Evolutionary conservation across 1,284 basidiomycete genomes (phyloP).

Genomic region (Meripilus lineatus): DNA sequence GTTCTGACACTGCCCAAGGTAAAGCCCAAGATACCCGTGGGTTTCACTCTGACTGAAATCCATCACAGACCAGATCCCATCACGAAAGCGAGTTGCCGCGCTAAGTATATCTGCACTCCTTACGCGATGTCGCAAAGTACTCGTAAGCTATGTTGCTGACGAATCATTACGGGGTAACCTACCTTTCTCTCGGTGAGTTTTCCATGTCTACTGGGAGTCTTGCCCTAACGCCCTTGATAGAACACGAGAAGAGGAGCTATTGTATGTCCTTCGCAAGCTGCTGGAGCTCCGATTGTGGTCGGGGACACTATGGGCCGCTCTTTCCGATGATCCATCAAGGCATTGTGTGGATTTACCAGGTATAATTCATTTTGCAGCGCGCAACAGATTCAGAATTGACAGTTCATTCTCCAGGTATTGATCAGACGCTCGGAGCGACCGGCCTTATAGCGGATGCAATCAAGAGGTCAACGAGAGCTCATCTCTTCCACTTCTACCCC

Average conservation of each 20-base stretch:
- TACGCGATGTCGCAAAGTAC: slow-evolving; percentile 62
- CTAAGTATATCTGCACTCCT: slow-evolving; percentile 69
- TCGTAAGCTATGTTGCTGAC: slow-evolving; percentile 79
- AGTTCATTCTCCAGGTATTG: slow-evolving; percentile 32
- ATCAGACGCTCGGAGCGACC: slow-evolving; percentile 40
- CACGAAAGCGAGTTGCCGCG: slow-evolving; percentile 63
- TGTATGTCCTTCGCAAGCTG: slow-evolving; percentile 81
- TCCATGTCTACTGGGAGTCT: background rate
- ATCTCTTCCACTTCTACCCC: slow-evolving; percentile 82
- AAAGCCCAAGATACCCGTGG: slow-evolving; percentile 11
- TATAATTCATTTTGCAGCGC: slow-evolving; percentile 24
- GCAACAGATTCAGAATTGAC: slow-evolving; percentile 6
- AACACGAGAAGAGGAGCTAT: slow-evolving; percentile 83
- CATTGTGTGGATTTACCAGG: slow-evolving; percentile 51
- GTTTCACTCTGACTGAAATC: background rate
- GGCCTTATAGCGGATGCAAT: slow-evolving; percentile 61
- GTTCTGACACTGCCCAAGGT: slow-evolving; percentile 63
- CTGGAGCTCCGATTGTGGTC: slow-evolving; percentile 64
- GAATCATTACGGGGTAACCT: slow-evolving; percentile 75
- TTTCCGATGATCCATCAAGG: slow-evolving; percentile 57
- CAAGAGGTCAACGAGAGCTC: slow-evolving; percentile 68
- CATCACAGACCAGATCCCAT: slow-evolving; percentile 48
- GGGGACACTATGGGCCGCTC: slow-evolving; percentile 70
- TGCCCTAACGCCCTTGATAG: slow-evolving; percentile 33
- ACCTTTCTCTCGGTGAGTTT: slow-evolving; percentile 73